Conservation (phyloP, 306 rosid species). For the Pyrus betulifolia region DNA sequence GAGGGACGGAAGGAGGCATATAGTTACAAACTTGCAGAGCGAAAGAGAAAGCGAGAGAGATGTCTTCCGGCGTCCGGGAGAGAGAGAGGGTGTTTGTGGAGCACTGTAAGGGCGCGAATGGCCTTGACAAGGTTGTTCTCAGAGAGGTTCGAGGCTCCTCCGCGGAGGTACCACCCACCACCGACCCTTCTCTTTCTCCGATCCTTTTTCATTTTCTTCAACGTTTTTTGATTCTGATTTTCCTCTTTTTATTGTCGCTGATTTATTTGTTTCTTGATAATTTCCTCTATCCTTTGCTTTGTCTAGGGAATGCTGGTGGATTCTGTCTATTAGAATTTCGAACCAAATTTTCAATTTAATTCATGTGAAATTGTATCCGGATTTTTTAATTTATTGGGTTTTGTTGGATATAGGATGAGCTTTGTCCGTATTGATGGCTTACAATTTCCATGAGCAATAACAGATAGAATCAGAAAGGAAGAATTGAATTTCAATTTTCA, state of each 20-base stretch:
- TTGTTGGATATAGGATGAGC: not conserved
- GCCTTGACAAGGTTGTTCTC: conserved; percentile 54
- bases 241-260: not conserved
- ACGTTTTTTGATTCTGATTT: not conserved
- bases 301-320: not conserved
- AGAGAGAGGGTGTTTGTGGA: conserved; percentile 24
- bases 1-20: not conserved
- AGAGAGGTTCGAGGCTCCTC: conserved; percentile 48
- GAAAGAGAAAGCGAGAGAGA: not conserved
- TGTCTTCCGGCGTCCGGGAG: conserved; percentile 18
- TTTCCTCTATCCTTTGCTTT: too few relatives aligned
- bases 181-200: not conserved
- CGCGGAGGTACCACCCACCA: conserved; percentile 48
- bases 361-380: not conserved
- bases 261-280: not conserved
- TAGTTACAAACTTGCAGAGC: not conserved
- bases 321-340: not conserved
- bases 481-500: not conserved
- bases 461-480: not conserved
- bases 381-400: not conserved
- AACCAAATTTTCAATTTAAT: not conserved
- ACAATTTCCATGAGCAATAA: not conserved
- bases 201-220: not conserved
- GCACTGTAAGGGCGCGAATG: conserved; percentile 33
- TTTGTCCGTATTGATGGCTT: not conserved